Percentiles rank a stretch among this genome's conserved stretches.
Conservation (phyloP, 805 yeast genomes). For the Ogataea pignaliae region DNA sequence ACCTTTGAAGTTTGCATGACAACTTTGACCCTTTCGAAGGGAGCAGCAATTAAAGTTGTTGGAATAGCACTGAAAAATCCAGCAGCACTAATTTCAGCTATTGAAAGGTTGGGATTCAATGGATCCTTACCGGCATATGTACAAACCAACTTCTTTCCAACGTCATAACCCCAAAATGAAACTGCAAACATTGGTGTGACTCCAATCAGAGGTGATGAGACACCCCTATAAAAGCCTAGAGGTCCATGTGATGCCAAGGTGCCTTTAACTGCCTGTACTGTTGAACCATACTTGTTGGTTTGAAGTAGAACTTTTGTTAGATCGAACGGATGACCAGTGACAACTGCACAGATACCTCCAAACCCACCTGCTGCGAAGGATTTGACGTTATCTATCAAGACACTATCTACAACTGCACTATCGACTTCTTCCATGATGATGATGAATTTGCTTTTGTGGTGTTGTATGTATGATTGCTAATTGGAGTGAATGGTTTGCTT, state of each 20-base stretch:
- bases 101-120: constrained; percentile 42
- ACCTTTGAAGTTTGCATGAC: constrained; percentile 68
- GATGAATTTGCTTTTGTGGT: background rate
- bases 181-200: constrained; percentile 99
- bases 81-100: constrained; percentile 77
- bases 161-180: constrained; percentile 96
- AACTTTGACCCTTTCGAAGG: constrained; percentile 93
- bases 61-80: constrained; percentile 95
- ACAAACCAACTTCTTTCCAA: constrained; percentile 76
- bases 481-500: background rate
- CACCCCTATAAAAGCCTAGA: constrained; percentile 86
- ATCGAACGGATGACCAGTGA: constrained; percentile 97
- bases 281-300: constrained; percentile 62
- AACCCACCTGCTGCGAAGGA: constrained; percentile 92
- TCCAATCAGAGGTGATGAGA: constrained; percentile 89
- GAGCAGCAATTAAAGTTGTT: constrained; percentile 94
- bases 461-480: background rate
- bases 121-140: constrained; percentile 32
- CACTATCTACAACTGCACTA: constrained; percentile 14
- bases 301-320: constrained; percentile 88
- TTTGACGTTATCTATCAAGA: constrained; percentile 70
- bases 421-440: constrained; percentile 27
- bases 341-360: constrained; percentile 93
- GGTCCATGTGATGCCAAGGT: constrained; percentile 74
- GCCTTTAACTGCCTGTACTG: constrained; percentile 61